These are phyloP conservation scores for Coemansia sp. DNA, from an alignment of 192 early-diverging fungal genomes.

Conservation along the genomic window DNA sequence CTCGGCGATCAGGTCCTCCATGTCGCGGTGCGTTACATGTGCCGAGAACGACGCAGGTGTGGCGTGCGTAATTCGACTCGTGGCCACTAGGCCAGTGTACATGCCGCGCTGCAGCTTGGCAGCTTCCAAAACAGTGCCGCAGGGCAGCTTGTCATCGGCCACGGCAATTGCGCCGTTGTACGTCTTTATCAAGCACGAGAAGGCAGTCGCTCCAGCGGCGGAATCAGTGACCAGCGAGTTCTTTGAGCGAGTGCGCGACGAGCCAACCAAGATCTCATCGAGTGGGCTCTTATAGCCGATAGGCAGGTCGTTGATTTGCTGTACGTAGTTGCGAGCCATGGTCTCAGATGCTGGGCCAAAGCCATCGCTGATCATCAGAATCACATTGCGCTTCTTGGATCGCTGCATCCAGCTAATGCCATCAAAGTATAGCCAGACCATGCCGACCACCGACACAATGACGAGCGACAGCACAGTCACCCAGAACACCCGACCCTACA, in stretches of 20 bases:
- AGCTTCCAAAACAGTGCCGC: slow-evolving; percentile 93
- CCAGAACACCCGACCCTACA: slow-evolving; percentile 53
- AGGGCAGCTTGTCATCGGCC: slow-evolving; percentile 67
- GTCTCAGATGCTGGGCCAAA: slow-evolving; percentile 95
- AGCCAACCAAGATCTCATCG: slow-evolving; percentile 79
- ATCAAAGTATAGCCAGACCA: slow-evolving; percentile 50
- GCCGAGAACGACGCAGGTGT: slow-evolving; percentile 80
- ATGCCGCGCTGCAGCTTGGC: slow-evolving; percentile 78
- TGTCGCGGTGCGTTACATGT: slow-evolving; percentile 77
- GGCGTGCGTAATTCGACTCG: slow-evolving; percentile 94
- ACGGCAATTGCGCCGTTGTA: slow-evolving; percentile 96
- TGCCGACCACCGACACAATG: slow-evolving; percentile 47
- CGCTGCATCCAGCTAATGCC: slow-evolving; percentile 55
- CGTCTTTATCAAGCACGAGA: slow-evolving; percentile 84
- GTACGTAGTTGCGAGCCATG: slow-evolving; percentile 80
- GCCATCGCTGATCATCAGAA: slow-evolving; percentile 94
- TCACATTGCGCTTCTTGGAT: slow-evolving; percentile 72
- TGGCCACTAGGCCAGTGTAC: slow-evolving; percentile 89
- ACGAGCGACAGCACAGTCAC: slow-evolving; percentile 41
- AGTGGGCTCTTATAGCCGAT: slow-evolving; percentile 61
- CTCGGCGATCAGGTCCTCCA: slow-evolving; percentile 84
- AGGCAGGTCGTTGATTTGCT: slow-evolving; percentile 61
- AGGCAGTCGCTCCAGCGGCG: slow-evolving; percentile 97
- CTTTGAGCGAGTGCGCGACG: slow-evolving; percentile 84
- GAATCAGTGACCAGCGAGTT: slow-evolving; percentile 89